Base-by-base conservation (phyloP, 768 basidiomycete species). In the Leccinum disarticulatum region DNA sequence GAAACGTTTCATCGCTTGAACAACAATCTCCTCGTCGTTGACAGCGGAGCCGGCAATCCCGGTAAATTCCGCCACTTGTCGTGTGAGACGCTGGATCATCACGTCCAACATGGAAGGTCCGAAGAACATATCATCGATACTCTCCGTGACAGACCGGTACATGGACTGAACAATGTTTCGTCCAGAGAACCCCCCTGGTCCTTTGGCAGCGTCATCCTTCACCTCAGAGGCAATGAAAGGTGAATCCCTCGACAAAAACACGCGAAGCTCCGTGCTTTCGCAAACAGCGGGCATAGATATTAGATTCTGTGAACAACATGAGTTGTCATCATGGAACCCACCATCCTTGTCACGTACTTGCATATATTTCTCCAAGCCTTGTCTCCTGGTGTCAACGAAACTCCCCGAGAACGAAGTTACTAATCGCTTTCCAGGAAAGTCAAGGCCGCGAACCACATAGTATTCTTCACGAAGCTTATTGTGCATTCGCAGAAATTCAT, bases 41-140 rank as follows among this genome's bases (percentile, higher is more conserved):
- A 92, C 77, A 0, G 85, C 88, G 2, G 87, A 86, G 9, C 90
- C 91, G 13, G 85, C 87, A 56, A 94, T 86, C 2, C 93, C 94
- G 3, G 87, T 88, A 60, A 95, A 86, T 68, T 95, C 92, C 10
- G 91, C 91, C 0, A 91, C 94, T 74, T 98, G 95, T 31, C 87
- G 84, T 1, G 90, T 93, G 17, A 98, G 83, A 3, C 94, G 86
- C 66, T 93, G 89, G 47, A 96, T 92, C 82, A 96, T 91, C 49
- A 95, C 89, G 70, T 98, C 95, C 48, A 98, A 76, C 93, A 97
- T 95, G 1, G 93, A 95, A 3, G 91, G 95, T 3, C 93, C 95
- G 64, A 96, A 93, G 75, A 96, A 88, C 83, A 97, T 93, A 73
- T 98, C 97, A 72, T 99, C 97, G 67, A 98, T 88, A 71, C 94